Evolutionary conservation across 2,329 filamentous ascomycete genomes (phyloP).

Genomic region (Calonectria fujianensis): DNA sequence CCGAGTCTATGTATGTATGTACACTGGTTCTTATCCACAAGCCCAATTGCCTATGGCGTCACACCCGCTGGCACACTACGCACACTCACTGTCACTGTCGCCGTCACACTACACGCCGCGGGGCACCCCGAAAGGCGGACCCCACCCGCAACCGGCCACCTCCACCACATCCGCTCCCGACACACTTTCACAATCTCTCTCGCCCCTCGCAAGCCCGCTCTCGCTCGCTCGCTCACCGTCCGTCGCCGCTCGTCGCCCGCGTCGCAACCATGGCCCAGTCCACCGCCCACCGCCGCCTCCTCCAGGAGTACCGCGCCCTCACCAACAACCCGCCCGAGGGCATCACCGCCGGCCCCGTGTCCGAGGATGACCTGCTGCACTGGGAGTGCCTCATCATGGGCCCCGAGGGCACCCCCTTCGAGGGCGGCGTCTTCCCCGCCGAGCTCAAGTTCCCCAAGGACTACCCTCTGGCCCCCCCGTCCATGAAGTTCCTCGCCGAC

Average conservation of each 20-base stretch:
- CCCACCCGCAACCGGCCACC: constrained; percentile 19
- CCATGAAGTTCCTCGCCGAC: constrained; percentile 95
- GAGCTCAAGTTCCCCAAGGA: constrained; percentile 96
- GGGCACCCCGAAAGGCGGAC: constrained; percentile 2
- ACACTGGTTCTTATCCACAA: no score
- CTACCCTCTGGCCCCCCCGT: constrained; percentile 96
- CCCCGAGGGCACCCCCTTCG: constrained; percentile 95
- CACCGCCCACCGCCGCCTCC: constrained; percentile 85
- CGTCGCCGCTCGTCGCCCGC: neutral
- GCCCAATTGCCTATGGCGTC: neutral
- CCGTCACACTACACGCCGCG: neutral
- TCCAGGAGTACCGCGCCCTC: constrained; percentile 96
- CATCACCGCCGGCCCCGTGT: constrained; percentile 94
- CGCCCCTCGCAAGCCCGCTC: neutral
- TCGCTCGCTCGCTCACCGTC: neutral
- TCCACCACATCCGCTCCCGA: constrained; percentile 17
- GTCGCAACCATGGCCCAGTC: constrained; percentile 71
- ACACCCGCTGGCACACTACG: neutral
- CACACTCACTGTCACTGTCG: no score
- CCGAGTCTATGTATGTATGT: no score
- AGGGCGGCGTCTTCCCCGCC: constrained; percentile 95
- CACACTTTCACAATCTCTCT: neutral
- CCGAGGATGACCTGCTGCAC: constrained; percentile 94
- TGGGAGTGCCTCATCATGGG: constrained; percentile 99
- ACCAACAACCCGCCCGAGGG: constrained; percentile 97